Evolutionary conservation across 2,329 filamentous ascomycete species (phyloP), one percentile per base, ranked within the genome.

Genomic region (Ilyonectria robusta): DNA sequence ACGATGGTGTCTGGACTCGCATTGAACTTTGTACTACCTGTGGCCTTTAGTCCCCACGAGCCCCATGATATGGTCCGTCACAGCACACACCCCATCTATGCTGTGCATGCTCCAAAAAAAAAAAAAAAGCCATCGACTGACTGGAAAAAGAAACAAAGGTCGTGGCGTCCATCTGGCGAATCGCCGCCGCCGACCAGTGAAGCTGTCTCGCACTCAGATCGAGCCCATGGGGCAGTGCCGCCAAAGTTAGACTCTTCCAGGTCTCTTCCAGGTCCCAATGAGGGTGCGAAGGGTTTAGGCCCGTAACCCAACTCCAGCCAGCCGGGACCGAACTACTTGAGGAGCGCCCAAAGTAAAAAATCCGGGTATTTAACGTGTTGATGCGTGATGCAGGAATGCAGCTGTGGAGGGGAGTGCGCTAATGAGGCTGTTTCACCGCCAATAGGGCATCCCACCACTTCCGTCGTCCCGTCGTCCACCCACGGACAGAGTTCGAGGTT

Each of bases 91-190:
- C 19, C 59, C 19, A 35, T 61, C 48, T 61, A 71, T 72, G 65
- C 65, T 62, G 59, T 70, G 70, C 70, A 68, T 70, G 61, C 40
- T 56, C 57, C 26, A 15, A 10, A 37, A 35, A 23, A 23, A 21
- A 21, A 4, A 23, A 23, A 54, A 35, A 23, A 48, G 33, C n/a
- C 21, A 69, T 69, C 63, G 65, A 70, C 62, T 66, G 69, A 67
- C 64, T 57, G 37, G 62, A 55, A 48, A 50, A 62, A 40, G 31
- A 13, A 64, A 44, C 10, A 19, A 35, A 17, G 61, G 33, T 59
- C 37, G 68, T 73, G 69, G 72, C 72, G 72, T 65, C 65, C 59
- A 60, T 68, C 59, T 66, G 47, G 51, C 72, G 69, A 74, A 74
- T 73, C 66, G 70, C 51, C 48, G 63, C 48, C 50, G 47, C 55